Percentiles rank a stretch among this genome's conserved stretches.
phyloP scores from a whole-genome alignment of 139 green algal genomes.

The Coelastrella sp. region DNA sequence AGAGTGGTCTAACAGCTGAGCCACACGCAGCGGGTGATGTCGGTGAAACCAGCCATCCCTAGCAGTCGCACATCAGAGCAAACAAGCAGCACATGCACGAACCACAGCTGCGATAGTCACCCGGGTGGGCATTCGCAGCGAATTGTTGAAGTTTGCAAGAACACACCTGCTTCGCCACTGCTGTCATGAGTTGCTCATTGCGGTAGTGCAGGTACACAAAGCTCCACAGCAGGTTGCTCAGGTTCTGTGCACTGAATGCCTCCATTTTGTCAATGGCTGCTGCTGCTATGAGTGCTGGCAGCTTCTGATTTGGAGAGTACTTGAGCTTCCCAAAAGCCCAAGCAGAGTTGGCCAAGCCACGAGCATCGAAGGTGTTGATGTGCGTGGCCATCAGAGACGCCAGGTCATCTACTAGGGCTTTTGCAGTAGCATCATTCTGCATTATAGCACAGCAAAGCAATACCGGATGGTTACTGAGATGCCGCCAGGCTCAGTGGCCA shows the following conservation, averaged over 20 bases:
- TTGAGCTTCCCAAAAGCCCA: constrained; percentile 73
- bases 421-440: constrained; percentile 54
- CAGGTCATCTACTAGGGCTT: constrained; percentile 61
- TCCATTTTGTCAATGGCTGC: constrained; percentile 52
- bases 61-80: not conserved
- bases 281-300: constrained; percentile 58
- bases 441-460: not conserved
- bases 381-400: constrained; percentile 46
- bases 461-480: too few relatives aligned
- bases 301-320: constrained; percentile 58
- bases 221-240: constrained; percentile 73
- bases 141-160: too few relatives aligned
- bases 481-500: too few relatives aligned
- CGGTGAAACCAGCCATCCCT: not conserved
- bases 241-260: constrained; percentile 63
- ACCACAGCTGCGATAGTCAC: too few relatives aligned
- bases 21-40: too few relatives aligned
- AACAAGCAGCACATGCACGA: not conserved
- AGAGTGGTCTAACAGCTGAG: too few relatives aligned
- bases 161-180: constrained; percentile 48
- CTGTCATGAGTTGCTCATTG: constrained; percentile 59
- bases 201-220: constrained; percentile 76
- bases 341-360: constrained; percentile 70
- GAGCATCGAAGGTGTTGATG: constrained; percentile 65
- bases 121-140: too few relatives aligned